A percentile compares a stretch with the other conserved stretches of the same genome.
Evolutionary conservation across 75 land plant genomes (phyloP).

Genomic region (Cunninghamia lanceolata): DNA sequence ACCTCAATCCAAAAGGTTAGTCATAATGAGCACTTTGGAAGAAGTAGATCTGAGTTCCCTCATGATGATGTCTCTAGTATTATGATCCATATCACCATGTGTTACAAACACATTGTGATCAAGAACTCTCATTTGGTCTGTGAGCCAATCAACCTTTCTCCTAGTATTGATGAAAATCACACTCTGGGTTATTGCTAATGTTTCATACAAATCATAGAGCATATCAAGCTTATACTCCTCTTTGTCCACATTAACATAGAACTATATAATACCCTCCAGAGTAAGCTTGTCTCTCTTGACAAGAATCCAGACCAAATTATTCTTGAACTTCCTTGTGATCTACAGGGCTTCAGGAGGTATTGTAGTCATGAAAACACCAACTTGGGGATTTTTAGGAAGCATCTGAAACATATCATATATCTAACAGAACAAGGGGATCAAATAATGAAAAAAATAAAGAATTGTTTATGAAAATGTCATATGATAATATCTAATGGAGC

Average conservation of each 20-base stretch:
- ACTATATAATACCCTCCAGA: slow-evolving; percentile 52
- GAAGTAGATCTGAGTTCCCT: slow-evolving; percentile 78
- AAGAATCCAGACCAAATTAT: slow-evolving; percentile 62
- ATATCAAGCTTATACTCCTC: slow-evolving; percentile 61
- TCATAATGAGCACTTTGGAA: slow-evolving; percentile 71
- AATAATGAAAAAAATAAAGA: background rate
- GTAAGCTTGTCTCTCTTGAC: slow-evolving; percentile 61
- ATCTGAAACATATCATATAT: slow-evolving; percentile 58
- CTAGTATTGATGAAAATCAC: too few species aligned
- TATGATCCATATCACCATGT: slow-evolving; percentile 71
- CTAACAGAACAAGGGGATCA: slow-evolving; percentile 12
- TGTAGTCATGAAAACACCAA: slow-evolving; percentile 65
- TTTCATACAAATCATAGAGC: slow-evolving; percentile 53
- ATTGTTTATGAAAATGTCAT: background rate
- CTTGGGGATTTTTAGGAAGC: slow-evolving; percentile 53
- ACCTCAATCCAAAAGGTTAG: slow-evolving; percentile 68
- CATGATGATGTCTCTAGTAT: slow-evolving; percentile 66
- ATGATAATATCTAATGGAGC: background rate
- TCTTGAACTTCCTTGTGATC: slow-evolving; percentile 71
- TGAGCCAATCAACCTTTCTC: slow-evolving; percentile 70
- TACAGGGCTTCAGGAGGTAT: slow-evolving; percentile 74
- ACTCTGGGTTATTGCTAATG: slow-evolving; percentile 70
- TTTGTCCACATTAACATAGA: slow-evolving; percentile 51
- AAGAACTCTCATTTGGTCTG: slow-evolving; percentile 47
- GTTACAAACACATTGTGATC: slow-evolving; percentile 67